Evolutionary conservation across 345 rosid species (phyloP), one percentile per base, ranked within the genome.

Genomic region (Gossypium longicalyx): DNA sequence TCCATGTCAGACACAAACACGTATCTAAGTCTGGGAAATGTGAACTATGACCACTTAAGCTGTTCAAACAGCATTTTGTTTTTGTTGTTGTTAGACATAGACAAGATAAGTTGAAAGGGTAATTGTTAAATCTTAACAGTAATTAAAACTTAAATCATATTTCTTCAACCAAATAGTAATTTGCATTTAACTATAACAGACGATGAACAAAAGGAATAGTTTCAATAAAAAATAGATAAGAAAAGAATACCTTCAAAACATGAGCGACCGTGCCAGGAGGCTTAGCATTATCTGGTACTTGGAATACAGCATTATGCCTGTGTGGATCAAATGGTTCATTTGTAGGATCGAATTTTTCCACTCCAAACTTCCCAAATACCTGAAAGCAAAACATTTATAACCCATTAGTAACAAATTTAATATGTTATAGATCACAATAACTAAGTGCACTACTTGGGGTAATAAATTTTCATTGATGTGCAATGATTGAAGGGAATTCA

Each of bases 261-360:
- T 81, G 84, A 77, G 97, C 97, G 75, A 91, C 82, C 9, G 88
- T 91, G 85, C 97, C 97, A 19, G 82, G 84, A 45, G 98, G 93
- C 87, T 89, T 94, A 38, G 95, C 86, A 79, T 87, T 80, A 85
- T 94, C 97, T 9, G 93, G 89, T 74, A 88, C 83, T 84, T 90
- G 88, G 82, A 87, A 95, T 25, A 86, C 86, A 57, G 98, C 96
- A 85, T 91, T 86, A 77, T 93, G 99, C 82, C 90, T 87, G 69
- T 93, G 87, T 47, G 99, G 98, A 91, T 92, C 93, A 84, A 95
- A 93, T 59, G 88, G 93, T 79, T 95, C 97, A 74, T 90, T 83
- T 59, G 75, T 73, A 77, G 98, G 97, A 81, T 89, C 93, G 74
- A 80, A 91, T 74, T 87, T 93, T 78, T 89, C 94, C 12, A 92